Evolutionary conservation across 2,329 filamentous ascomycete species (phyloP), one percentile per base, ranked within the genome.

Genomic region (Zalaria sp.): DNA sequence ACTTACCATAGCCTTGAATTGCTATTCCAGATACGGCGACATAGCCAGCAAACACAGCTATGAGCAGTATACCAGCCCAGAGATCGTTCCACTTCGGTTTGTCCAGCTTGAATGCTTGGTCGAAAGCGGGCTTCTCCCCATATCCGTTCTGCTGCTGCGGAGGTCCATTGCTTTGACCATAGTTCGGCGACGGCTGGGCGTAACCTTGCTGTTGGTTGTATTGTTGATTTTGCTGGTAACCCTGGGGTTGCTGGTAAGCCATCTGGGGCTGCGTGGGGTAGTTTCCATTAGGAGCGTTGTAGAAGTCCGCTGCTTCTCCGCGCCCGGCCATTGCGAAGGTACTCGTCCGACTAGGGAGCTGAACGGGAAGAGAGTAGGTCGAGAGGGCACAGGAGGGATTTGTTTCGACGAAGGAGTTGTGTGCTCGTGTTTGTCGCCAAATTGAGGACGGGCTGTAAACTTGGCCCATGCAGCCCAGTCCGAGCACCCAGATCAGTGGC

Each of bases 61-160:
- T 68, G 51, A 93, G 75, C 55, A 95, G 65, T 34, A 93, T 65
- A 3, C 82, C 87, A 3, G 88, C 88, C 89, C 88, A 95, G 26
- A 83, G 57, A 58, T 96, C 89, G 54, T 95, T 85, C 64, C 73
- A 94, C 60, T 89, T 93, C n/a, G 86, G 86, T 48, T 69, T 79
- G 40, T 84, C 75, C 40, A 95, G 62, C 61, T 81, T 81, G 69
- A 96, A 95, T 1, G 79, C 75, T 55, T 95, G 74, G 18, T 89
- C 77, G 57, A 93, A 95, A 10, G 57, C 65, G 37, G 65, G 61
- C 57, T 73, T 71, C 47, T 66, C 64, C 38, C 66, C 64, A 34
- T 48, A 47, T 25, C 48, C 46, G 27, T 55, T 52, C 31, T 53
- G 53, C 37, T 56, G 42, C 34, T 44, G 37, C n/a, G 40, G 36